Base-by-base conservation (phyloP, 139 green algal genomes). In the Chlorella sorokiniana region DNA sequence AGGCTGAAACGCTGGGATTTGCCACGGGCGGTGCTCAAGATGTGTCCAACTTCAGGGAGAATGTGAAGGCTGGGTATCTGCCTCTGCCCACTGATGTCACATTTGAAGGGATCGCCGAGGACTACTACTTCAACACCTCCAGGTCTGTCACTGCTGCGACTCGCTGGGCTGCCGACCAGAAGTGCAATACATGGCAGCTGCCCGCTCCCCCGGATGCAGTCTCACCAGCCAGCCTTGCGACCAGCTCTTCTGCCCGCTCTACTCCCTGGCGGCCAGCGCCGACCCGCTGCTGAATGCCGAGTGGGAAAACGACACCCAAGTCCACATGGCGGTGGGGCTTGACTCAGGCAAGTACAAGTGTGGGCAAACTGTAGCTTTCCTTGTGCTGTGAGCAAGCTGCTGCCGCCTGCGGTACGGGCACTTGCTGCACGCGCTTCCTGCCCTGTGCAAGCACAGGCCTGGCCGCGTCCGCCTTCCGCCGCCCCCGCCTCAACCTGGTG, bases 171-270 rank as follows among this genome's bases (percentile, higher is more conserved):
- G n/a, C 16, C 61, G 2, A 10, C 61, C n/a, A 68, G n/a, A n/a
- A 10, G 25, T 35, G 25, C 29, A 7, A 6, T 40, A 3, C 3
- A 38, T 33, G 22, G 16, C 25, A 16, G 25, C 61, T 68, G 61
- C 38, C 10, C 37, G 22, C 37, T 35, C 37, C 6, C 68, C 41
- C 1, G 16, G 7, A n/a, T 51, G 51, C 37, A 79, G 40, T 27
- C 5, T 38, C 37, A 42, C 20, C 27, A 40, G 20, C 35, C 33
- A 45, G 54, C 54, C 45, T 74, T 86, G 82, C 82, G 35, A 7
- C 27, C 45, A 86, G 23, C 82, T 86, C 31, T 87, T 87, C 54
- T 87, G 83, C 52, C 83, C 83, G 8, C 23, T 75, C 29, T 87
- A 87, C 74, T 83, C 73, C 0, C 18, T 69, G 27, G 83, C 35